phyloP scores from a whole-genome alignment of 257 asterid genomes.

The Lycium barbarum region DNA sequence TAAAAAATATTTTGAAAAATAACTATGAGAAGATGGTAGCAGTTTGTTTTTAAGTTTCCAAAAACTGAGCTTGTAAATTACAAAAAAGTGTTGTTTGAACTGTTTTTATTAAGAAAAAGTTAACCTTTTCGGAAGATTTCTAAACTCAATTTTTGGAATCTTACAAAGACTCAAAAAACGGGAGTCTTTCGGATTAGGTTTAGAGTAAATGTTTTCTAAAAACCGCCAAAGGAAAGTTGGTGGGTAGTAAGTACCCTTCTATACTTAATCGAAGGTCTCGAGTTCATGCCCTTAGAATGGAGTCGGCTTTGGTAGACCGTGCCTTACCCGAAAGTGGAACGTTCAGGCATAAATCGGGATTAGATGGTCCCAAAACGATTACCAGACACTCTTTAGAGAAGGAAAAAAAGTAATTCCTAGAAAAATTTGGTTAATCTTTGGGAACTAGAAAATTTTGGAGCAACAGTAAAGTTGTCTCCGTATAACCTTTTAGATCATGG shows the following conservation, averaged over 20 bases:
- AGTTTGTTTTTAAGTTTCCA: not conserved
- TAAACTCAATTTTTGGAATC: no score
- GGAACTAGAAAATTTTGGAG: not conserved
- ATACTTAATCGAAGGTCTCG: not conserved
- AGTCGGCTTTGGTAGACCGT: not conserved
- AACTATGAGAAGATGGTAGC: not conserved
- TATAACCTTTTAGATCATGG: no score
- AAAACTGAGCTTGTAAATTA: no score
- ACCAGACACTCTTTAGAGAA: not conserved
- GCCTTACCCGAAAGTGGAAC: no score
- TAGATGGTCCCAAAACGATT: not conserved
- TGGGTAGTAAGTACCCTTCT: not conserved
- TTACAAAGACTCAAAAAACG: no score
- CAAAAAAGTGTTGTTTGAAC: not conserved
- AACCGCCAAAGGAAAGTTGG: not conserved
- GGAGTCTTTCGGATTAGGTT: no score
- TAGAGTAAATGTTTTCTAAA: no score
- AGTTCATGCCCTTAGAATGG: not conserved
- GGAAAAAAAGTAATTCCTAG: not conserved
- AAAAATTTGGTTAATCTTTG: not conserved
- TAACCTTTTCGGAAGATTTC: no score
- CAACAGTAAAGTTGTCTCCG: no score
- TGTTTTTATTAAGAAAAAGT: not conserved
- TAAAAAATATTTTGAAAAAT: not conserved
- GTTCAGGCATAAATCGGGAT: no score